Percentiles rank a stretch among this genome's conserved stretches.
Conservation (phyloP, 805 yeast genomes). For the Schwanniomyces yamadae region DNA sequence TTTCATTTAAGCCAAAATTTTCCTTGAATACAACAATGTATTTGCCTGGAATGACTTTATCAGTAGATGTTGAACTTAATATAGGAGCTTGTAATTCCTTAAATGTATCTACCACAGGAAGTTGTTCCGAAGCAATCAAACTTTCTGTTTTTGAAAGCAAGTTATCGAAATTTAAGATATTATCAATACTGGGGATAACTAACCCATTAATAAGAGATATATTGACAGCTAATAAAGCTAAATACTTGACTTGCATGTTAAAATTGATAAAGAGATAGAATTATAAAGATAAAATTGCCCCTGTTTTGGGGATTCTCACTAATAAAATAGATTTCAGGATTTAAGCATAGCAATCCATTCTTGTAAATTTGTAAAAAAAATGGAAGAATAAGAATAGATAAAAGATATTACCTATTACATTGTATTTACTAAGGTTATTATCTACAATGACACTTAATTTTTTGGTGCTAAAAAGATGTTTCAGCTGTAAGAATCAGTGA, state of each 20-base stretch:
- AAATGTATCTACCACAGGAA: not conserved
- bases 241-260: not conserved
- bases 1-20: constrained; percentile 49
- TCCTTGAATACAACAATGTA: constrained; percentile 84
- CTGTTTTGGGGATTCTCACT: too few species aligned
- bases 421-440: too few species aligned
- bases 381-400: too few species aligned
- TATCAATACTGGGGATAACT: constrained; percentile 8
- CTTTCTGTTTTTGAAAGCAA: not conserved
- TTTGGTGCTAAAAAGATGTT: too few species aligned
- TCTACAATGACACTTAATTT: too few species aligned
- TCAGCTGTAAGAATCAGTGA: too few species aligned
- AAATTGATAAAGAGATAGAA: not conserved
- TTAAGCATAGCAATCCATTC: too few species aligned
- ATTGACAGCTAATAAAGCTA: not conserved
- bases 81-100: not conserved
- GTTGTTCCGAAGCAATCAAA: not conserved
- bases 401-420: too few species aligned
- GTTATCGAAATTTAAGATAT: constrained; percentile 8
- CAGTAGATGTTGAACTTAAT: not conserved
- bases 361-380: too few species aligned
- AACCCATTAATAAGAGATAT: constrained; percentile 7
- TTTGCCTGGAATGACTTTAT: constrained; percentile 56
- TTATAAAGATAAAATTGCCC: too few species aligned
- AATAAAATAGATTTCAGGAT: too few species aligned